Percentiles rank a stretch among this genome's conserved stretches.
Conservation (phyloP, 73 alveolate genomes). For the Paramecium caudatum region DNA sequence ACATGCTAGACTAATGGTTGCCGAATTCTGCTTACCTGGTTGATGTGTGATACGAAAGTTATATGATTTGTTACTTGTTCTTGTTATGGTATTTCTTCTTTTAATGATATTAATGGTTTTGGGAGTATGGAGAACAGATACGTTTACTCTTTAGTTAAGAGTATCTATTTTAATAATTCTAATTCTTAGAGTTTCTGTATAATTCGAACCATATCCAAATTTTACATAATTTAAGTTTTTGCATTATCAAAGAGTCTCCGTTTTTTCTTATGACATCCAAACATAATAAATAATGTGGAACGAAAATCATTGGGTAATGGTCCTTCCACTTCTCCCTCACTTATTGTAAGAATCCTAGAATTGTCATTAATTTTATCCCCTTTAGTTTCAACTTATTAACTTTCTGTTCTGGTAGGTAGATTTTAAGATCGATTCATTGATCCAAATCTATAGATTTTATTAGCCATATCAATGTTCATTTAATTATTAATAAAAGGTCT, state of each 20-base stretch:
- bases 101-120: background rate
- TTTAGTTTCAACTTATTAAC: background rate
- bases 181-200: background rate
- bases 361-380: background rate
- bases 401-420: background rate
- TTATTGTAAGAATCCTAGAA: background rate
- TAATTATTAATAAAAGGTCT: background rate
- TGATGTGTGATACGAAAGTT: background rate
- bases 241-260: background rate
- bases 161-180: background rate
- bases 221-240: background rate
- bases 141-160: background rate
- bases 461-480: slow-evolving; percentile 50
- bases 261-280: background rate
- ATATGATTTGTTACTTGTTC: background rate
- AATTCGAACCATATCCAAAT: background rate
- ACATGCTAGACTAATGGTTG: background rate
- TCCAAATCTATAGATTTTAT: background rate
- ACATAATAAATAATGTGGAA: background rate
- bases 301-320: background rate
- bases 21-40: background rate
- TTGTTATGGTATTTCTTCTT: background rate
- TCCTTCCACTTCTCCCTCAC: background rate
- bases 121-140: background rate
- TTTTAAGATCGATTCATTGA: background rate